phyloP scores from a whole-genome alignment of 2,329 filamentous ascomycete species.

The Fusarium tjaetaba region DNA sequence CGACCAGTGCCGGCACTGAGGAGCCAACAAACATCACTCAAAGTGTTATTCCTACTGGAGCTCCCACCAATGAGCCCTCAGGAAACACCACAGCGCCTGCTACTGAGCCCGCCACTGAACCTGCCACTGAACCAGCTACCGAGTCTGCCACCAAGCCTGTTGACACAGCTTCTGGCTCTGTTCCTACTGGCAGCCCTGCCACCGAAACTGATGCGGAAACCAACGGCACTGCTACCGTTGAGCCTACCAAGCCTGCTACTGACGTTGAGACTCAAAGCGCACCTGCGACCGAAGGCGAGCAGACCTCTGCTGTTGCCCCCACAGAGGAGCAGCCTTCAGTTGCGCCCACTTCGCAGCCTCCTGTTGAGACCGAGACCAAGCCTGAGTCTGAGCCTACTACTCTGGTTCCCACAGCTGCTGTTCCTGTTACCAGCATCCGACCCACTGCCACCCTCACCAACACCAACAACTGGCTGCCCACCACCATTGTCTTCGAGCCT shows the following conservation, averaged over 20 bases:
- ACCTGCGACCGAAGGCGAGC: background rate
- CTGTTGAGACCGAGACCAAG: slow-evolving; percentile 17
- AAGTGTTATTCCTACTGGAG: slow-evolving; percentile 14
- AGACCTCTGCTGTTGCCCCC: slow-evolving; percentile 11
- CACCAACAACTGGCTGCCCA: slow-evolving; percentile 62
- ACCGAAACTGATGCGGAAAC: slow-evolving; percentile 27
- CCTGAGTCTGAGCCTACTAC: slow-evolving; percentile 32
- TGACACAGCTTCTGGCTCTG: slow-evolving; percentile 5
- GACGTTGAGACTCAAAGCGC: slow-evolving; percentile 6
- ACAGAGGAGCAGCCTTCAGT: slow-evolving; percentile 16
- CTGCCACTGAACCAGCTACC: slow-evolving; percentile 9
- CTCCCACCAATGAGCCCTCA: slow-evolving; percentile 1
- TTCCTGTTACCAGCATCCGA: slow-evolving; percentile 53
- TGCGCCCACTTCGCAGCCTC: slow-evolving; percentile 22
- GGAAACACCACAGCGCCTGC: slow-evolving; percentile 19
- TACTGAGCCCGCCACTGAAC: slow-evolving; percentile 7
- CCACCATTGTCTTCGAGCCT: slow-evolving; percentile 68
- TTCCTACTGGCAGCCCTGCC: slow-evolving; percentile 2
- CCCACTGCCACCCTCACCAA: slow-evolving; percentile 56
- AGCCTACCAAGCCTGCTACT: slow-evolving; percentile 15
- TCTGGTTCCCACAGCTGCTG: slow-evolving; percentile 27
- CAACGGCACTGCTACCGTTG: slow-evolving; percentile 24
- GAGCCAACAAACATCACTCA: slow-evolving; percentile 2
- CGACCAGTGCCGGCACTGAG: background rate
- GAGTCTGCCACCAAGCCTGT: slow-evolving; percentile 19